These are phyloP conservation scores for Adansonia grandidieri DNA, from an alignment of 441 rosid species.

Conservation along the genomic window DNA sequence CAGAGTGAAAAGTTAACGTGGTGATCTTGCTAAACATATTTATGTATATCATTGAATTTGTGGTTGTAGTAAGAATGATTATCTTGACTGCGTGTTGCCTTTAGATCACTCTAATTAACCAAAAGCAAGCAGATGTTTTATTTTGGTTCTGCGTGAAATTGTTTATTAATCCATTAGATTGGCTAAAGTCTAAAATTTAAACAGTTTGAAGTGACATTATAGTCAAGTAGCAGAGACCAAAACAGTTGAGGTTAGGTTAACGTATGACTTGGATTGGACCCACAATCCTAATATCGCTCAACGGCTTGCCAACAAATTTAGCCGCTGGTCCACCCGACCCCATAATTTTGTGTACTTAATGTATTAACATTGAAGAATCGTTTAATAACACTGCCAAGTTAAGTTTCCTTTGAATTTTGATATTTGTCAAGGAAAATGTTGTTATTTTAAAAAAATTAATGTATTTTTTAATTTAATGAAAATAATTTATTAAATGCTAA, in stretches of 20 bases:
- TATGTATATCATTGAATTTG: not conserved
- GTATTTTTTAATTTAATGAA: too few relatives aligned
- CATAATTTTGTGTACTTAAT: not conserved
- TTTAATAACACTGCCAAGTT: not conserved
- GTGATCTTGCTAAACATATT: not conserved
- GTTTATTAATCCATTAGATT: too few relatives aligned
- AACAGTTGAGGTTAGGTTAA: conserved; percentile 24
- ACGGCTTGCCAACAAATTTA: conserved; percentile 22
- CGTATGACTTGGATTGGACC: conserved; percentile 43
- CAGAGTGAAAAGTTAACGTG: conserved; percentile 13
- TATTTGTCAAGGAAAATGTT: too few relatives aligned
- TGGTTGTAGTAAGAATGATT: not conserved
- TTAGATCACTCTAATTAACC: not conserved
- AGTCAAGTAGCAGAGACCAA: not conserved
- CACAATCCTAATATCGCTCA: conserved; percentile 38
- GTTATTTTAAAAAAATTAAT: not conserved
- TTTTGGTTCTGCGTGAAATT: too few relatives aligned
- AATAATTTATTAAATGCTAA: too few relatives aligned
- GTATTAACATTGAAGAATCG: not conserved
- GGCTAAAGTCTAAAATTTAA: not conserved
- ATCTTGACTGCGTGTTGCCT: not conserved
- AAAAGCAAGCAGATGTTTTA: too few relatives aligned
- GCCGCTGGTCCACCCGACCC: not conserved
- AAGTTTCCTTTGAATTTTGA: too few relatives aligned
- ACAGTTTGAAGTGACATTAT: not conserved